These are phyloP conservation scores for Juglanconis sp. DNA, from an alignment of 2,329 filamentous ascomycete species.

Conservation along the genomic window DNA sequence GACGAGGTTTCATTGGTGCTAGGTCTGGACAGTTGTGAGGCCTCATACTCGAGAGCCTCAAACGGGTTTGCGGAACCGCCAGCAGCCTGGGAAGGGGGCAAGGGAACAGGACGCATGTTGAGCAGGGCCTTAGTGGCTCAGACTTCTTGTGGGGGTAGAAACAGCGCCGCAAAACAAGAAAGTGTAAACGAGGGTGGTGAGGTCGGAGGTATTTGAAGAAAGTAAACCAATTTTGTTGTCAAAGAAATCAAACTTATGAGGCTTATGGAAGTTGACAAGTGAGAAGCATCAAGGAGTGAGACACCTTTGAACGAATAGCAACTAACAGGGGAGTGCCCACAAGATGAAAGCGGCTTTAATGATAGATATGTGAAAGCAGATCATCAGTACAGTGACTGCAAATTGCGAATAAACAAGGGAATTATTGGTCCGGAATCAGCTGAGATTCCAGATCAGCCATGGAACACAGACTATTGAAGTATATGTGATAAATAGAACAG, in stretches of 20 bases:
- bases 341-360: not conserved
- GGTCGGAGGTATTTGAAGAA: not conserved
- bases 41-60: conserved; percentile 14
- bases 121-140: not conserved
- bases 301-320: not conserved
- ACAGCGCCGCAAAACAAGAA: not conserved
- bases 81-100: not conserved
- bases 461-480: conserved; percentile 5
- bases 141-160: too few species aligned
- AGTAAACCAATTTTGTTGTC: not conserved
- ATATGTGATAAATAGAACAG: not conserved
- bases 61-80: conserved; percentile 9
- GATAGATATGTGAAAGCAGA: not conserved
- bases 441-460: not conserved
- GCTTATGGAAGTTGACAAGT: not conserved
- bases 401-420: not conserved
- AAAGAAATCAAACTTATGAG: not conserved
- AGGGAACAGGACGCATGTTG: conserved; percentile 4
- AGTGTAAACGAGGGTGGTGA: not conserved
- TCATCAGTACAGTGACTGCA: not conserved
- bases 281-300: not conserved
- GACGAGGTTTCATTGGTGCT: not conserved
- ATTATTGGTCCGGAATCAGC: not conserved
- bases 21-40: conserved; percentile 1
- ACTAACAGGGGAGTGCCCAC: not conserved